Base-by-base conservation (phyloP, 2,329 filamentous ascomycete species). In the Massarina eburnea region DNA sequence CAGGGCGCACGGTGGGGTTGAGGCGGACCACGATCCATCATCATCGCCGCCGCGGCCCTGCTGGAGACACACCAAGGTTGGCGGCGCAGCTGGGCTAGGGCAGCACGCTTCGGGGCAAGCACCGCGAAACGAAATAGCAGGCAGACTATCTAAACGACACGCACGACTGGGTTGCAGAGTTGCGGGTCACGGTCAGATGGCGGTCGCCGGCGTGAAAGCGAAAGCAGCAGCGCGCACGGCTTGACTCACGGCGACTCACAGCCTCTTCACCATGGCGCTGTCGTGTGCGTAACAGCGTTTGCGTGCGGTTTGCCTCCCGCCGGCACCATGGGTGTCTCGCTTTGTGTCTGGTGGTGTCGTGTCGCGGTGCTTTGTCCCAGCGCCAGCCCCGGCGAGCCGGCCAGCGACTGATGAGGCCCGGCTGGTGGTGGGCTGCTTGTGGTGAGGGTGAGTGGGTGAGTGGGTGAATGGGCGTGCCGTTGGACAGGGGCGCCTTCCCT, bases 141-240 rank as follows among this genome's bases (percentile, higher is more conserved):
- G 18, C 29, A 17, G 43, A 19, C 34, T 32, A 37, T 47, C 36
- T 46, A 48, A 32, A 48, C 42, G 48, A 47, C 29, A 43, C 34
- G 45, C 39, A 30, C 27, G 27, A 30, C 27, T 38, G 43, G 20
- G 41, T 36, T 22, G 44, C 21, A 48, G 41, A 26, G 39, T 33
- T 51, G 49, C 54, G 55, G 55, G 57, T 58, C 57, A 58, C 9
- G n/a, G n/a, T n/a, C n/a, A n/a, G 54, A 54, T 54, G 53, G 57
- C 46, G 48, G 51, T 41, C 39, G 45, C 48, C 45, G 43, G 54
- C 49, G 49, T 53, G 52, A 42, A 49, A 18, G 32, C 5, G 26
- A 29, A 14, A 14, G 26, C 26, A 29, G 26, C 26, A 14, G 8
- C 26, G 26, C 14, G 26, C 26, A n/a, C n/a, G n/a, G n/a, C 24